Evolutionary conservation across 495 filamentous ascomycete genomes (phyloP), one percentile per base, ranked within the genome.

Genomic region (Lepraria neglecta): DNA sequence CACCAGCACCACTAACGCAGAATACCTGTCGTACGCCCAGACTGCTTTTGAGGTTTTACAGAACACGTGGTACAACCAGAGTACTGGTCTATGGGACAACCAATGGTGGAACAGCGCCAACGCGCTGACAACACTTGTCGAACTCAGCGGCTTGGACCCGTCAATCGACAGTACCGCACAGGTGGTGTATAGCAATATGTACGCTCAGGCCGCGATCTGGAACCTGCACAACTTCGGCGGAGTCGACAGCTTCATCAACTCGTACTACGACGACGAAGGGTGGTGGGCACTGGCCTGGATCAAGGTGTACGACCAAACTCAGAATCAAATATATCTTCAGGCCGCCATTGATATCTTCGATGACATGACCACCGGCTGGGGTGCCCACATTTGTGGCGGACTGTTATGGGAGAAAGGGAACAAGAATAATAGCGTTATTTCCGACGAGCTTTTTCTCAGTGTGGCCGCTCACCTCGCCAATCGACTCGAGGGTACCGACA

Each of bases 81-180:
- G 65, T 6, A 85, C 77, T 0, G 87, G 87, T 12, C 72, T 88
- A 17, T 90, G 84, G 83, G 68, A 81, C 63, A 85, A 81, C 0
- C 77, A 75, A 30, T 91, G 88, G 88, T 91, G 88, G 88, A 87
- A 90, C 71, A 81, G 79, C 47, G 87, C 83, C 60, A 91, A 89
- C 69, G 79, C 76, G 60, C 69, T 89, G 61, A 87, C 84, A 3
- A 75, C 78, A 21, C 69, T 88, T 55, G 81, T 77, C 62, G 84
- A 90, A 65, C 77, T 86, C 63, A 83, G 82, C 11, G 60, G 72
- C 15, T 35, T 79, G 24, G 76, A 82, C 61, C 56, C 69, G 17
- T 55, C 50, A 5, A 58, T 65, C 21, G 38, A 59, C 12, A 21
- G 58, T 2, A 40, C 56, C 35, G 59, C 52, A 7, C 44, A 45